Evolutionary conservation across 495 filamentous ascomycete species (phyloP), one percentile per base, ranked within the genome.

Genomic region (Bacidia rubella): DNA sequence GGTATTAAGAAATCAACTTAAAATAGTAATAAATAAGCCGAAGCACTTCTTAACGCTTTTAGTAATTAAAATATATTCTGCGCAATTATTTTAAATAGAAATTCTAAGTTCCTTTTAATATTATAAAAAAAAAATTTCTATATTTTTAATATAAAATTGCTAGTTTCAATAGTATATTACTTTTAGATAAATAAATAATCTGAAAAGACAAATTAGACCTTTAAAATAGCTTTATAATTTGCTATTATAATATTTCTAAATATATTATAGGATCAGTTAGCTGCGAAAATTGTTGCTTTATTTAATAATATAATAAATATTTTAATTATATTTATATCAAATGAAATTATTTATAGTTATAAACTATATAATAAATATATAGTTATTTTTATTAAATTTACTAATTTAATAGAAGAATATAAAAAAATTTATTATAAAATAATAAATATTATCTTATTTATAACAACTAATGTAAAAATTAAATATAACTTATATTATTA

Each of bases 181-280:
- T 23, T 25, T 12, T 40, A 53, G 15, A 53, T 15, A 17, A 35
- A 53, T 35, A 40, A 21, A 1, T 15, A 17, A 12, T 45, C 19
- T 44, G 19, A 44, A 44, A 9, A 44, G 9, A 44, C 19, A 17
- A 44, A 44, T 44, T 22, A 44, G 19, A 44, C 19, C 5, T 44
- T 44, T 5, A 44, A 44, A 44, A 44, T 44, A 17, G 41, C 41
- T 44, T 44, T 44, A 44, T 44, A 44, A n/a, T n/a, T n/a, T n/a
- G n/a, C n/a, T n/a, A n/a, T n/a, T n/a, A n/a, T n/a, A n/a, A n/a
- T n/a, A n/a, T n/a, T n/a, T 44, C 17, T n/a, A 5, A 44, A 44
- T 44, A 44, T 44, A 9, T 5, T 9, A 44, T 44, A 44, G 19
- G 19, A 44, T 44, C 9, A 44, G 9, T 9, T 5, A 5, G 5